Percentiles rank a stretch among this genome's conserved stretches.
Evolutionary conservation across 441 rosid genomes (phyloP).

Genomic region (Euphorbia celastroides): DNA sequence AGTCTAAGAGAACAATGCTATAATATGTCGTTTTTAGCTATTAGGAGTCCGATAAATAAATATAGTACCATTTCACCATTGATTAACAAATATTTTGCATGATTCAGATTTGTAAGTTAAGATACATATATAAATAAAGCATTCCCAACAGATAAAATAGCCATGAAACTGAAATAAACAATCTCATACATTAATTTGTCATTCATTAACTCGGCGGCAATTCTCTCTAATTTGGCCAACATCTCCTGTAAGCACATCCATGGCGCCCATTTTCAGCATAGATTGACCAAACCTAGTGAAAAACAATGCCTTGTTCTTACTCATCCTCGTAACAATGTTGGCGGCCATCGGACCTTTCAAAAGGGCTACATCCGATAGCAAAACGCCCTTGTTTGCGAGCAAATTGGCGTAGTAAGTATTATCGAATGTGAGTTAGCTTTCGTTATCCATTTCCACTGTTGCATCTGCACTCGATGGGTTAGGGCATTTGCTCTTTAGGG

Average conservation of each 20-base stretch:
- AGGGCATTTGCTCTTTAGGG: slow-evolving; percentile 11
- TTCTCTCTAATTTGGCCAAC: slow-evolving; percentile 27
- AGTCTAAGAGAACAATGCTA: too few species aligned
- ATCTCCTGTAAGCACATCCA: slow-evolving; percentile 18
- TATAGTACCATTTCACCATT: too few species aligned
- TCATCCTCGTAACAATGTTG: background rate
- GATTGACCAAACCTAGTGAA: slow-evolving; percentile 14
- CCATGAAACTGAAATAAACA: background rate
- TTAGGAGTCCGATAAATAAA: too few species aligned
- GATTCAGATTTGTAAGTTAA: too few species aligned
- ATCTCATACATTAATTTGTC: background rate
- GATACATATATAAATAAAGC: too few species aligned
- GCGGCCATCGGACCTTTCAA: slow-evolving; percentile 2
- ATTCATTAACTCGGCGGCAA: slow-evolving; percentile 17
- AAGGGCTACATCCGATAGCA: slow-evolving; percentile 23
- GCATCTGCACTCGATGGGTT: background rate
- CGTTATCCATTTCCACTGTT: slow-evolving; percentile 11
- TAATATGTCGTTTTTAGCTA: too few species aligned
- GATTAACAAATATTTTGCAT: too few species aligned
- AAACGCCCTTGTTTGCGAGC: slow-evolving; percentile 4
- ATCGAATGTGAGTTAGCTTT: background rate
- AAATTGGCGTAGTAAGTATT: background rate
- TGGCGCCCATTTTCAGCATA: slow-evolving; percentile 25
- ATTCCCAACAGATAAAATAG: too few species aligned
- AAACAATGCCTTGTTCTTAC: slow-evolving; percentile 17